Evolutionary conservation across 176 grass and related monocot species (phyloP), one percentile per base, ranked within the genome.

Genomic region (Oryza brachyantha): DNA sequence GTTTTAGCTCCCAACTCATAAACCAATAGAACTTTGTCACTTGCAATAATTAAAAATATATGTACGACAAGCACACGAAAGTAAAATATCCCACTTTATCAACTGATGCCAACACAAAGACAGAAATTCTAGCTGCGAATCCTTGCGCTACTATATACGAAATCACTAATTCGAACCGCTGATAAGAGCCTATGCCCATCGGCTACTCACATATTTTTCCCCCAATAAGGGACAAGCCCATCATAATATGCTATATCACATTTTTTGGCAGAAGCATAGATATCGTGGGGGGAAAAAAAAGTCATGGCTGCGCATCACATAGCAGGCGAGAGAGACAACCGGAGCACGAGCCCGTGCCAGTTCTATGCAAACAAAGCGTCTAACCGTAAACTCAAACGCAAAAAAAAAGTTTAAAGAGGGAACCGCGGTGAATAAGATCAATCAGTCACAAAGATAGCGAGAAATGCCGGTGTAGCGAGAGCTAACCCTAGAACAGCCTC

Each of bases 401-500:
- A 62, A n/a, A 70, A 29, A 28, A 68, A 28, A n/a, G n/a, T 21
- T 50, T 24, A 42, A 29, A 40, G 13, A 17, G 38, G 3, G 36
- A 64, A 14, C 50, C 2, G 8, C 26, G 9, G 2, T 26, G 8
- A n/a, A 71, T 17, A 45, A 81, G 27, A 72, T 32, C 9, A 27
- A 22, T 12, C 40, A 25, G 7, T n/a, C n/a, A n/a, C 1, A 2
- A 45, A 70, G 17, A 28, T 5, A 41, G 10, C 42, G 40, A 27
- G 67, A 71, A 81, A 61, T 60, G 36, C 2, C 17, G 52, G 50
- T 22, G 76, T 43, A 13, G 45, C 43, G 19, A 59, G 86, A 84
- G 41, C 81, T 79, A 84, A 88, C 86, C 86, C 81, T 88, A 88
- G 70, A 64, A 75, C 68, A 1, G 81, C 54, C 61, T 48, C 68